These are phyloP conservation scores for Haplosporangium gracile DNA, from an alignment of 192 early-diverging fungal species.

Conservation along the genomic window DNA sequence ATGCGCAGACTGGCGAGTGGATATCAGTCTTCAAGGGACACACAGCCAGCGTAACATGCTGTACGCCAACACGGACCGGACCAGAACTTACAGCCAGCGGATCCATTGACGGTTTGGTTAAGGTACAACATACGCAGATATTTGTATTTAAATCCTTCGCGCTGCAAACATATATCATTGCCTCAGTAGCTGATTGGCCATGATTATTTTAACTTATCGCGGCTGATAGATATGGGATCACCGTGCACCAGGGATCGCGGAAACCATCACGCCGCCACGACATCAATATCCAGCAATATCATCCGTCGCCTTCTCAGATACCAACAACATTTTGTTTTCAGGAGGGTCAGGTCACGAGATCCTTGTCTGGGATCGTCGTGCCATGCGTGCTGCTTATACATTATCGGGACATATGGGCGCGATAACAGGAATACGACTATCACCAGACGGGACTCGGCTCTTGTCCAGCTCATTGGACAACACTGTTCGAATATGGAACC, in stretches of 20 bases:
- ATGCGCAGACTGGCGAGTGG: conserved; percentile 6
- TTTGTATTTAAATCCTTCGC: too few relatives aligned
- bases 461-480: not conserved
- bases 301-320: not conserved
- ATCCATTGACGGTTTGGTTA: not conserved
- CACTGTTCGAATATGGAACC: conserved; percentile 8
- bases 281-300: not conserved
- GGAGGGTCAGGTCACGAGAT: not conserved
- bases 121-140: not conserved
- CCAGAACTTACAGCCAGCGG: not conserved
- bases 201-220: not conserved
- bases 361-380: not conserved
- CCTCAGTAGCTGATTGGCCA: too few relatives aligned
- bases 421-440: conserved; percentile 7
- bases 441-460: not conserved
- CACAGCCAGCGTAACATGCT: not conserved
- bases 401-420: not conserved
- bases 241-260: not conserved
- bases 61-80: not conserved
- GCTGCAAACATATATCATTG: too few relatives aligned
- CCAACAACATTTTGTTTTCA: not conserved
- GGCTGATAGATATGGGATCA: not conserved
- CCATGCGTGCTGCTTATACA: not conserved
- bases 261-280: not conserved
- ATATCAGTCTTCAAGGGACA: not conserved